Evolutionary conservation across 768 basidiomycete genomes (phyloP).

Genomic region (Mycena alexandri): DNA sequence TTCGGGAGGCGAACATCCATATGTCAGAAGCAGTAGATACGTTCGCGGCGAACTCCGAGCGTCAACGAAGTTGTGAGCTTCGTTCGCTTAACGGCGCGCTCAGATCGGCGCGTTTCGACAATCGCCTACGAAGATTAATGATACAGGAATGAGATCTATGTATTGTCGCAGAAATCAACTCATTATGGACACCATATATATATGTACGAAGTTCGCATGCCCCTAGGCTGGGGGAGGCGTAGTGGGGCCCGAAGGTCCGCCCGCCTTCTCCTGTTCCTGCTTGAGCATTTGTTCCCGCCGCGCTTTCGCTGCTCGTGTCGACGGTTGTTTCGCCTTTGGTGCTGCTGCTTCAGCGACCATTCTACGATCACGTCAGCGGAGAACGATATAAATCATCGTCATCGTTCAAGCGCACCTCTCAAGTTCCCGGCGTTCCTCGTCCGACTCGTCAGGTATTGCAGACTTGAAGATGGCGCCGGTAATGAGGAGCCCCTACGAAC

Average conservation of each 20-base stretch:
- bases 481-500: slow-evolving; percentile 80
- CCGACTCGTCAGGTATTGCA: slow-evolving; percentile 88
- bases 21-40: too few species aligned
- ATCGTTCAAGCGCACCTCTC: slow-evolving; percentile 75
- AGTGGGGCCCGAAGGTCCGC: slow-evolving; percentile 24
- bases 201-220: slow-evolving; percentile 1
- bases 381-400: slow-evolving; percentile 23
- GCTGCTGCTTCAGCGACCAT: slow-evolving; percentile 90
- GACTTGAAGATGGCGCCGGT: slow-evolving; percentile 93
- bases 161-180: slow-evolving; percentile 16
- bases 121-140: neutral
- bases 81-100: neutral
- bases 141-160: slow-evolving; percentile 1
- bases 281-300: slow-evolving; percentile 56
- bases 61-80: too few species aligned
- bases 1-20: too few species aligned
- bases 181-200: slow-evolving; percentile 24
- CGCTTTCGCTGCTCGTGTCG: slow-evolving; percentile 51
- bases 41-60: too few species aligned
- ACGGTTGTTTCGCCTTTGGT: slow-evolving; percentile 72
- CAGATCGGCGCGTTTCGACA: neutral
- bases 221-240: slow-evolving; percentile 25
- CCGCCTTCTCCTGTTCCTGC: slow-evolving; percentile 46
- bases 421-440: slow-evolving; percentile 93
- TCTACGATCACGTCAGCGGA: slow-evolving; percentile 50